These are phyloP conservation scores for Trametes versicolor DNA, from an alignment of 1,284 basidiomycete species.

Conservation along the genomic window DNA sequence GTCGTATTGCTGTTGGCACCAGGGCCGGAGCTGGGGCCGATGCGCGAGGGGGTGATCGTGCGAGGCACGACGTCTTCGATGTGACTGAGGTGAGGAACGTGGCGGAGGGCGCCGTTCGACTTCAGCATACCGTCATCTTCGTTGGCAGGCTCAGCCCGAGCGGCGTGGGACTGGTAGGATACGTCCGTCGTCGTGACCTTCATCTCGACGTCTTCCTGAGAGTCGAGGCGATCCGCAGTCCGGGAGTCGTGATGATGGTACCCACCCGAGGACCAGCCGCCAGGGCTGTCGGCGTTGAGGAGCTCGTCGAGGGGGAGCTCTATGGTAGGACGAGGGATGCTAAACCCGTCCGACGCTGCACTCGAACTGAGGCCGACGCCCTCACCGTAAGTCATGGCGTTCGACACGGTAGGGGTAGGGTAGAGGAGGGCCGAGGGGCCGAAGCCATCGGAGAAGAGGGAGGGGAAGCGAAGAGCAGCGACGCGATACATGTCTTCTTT, in stretches of 20 bases:
- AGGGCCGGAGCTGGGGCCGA: slow-evolving; percentile 58
- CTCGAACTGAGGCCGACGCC: slow-evolving; percentile 57
- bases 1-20: slow-evolving; percentile 51
- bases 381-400: slow-evolving; percentile 78
- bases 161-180: slow-evolving; percentile 38
- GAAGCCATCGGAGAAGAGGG: slow-evolving; percentile 77
- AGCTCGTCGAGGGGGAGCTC: slow-evolving; percentile 83
- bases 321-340: slow-evolving; percentile 78
- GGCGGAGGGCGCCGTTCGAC: slow-evolving; percentile 45
- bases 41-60: slow-evolving; percentile 61
- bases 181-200: slow-evolving; percentile 48
- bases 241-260: slow-evolving; percentile 36
- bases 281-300: slow-evolving; percentile 56
- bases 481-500: slow-evolving; percentile 39
- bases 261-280: slow-evolving; percentile 44
- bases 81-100: slow-evolving; percentile 49
- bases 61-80: slow-evolving; percentile 54
- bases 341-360: slow-evolving; percentile 59
- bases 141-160: slow-evolving; percentile 36
- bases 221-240: slow-evolving; percentile 34
- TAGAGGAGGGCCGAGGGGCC: slow-evolving; percentile 80
- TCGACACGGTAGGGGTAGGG: slow-evolving; percentile 69
- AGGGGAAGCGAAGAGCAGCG: slow-evolving; percentile 66
- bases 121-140: slow-evolving; percentile 45
- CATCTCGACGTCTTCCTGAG: slow-evolving; percentile 47